Base-by-base conservation (phyloP, 202 grass and related monocot genomes). In the Schoenoplectus tabernaemontani region DNA sequence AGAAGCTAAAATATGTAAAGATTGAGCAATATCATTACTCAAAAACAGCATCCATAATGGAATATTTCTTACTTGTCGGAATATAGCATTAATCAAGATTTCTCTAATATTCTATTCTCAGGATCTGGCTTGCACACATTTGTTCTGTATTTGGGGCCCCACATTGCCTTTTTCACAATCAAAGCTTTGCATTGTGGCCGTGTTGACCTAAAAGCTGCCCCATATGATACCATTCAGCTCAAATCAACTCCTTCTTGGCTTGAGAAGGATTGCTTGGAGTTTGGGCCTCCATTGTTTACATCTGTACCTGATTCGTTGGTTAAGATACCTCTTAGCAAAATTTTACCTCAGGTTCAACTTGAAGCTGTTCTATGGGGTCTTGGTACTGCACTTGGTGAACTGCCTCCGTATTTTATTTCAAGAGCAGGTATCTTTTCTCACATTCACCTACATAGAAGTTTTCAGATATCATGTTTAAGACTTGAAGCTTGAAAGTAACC, bases 111-210 rank as follows among this genome's bases (percentile, higher is more conserved):
- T 75, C 33, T 61, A 56, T 64, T 64, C 20, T 60, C 86, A 94
- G 96, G 96, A 24, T 99, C 88, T 91, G 92, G 92, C 61, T 88
- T 99, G 84, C 96, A 99, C 86, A 99, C 96, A 1, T 99, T 95
- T 76, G 90, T 99, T 62, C 61, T 99, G 83, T 99, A 99, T 83
- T 86, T 99, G 85, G 96, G 90, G 5, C 91, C 91, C 47, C 96
- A 99, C 90, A 84, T 99, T 57, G 96, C 92, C 28, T 85, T 99
- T 75, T 99, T 99, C 79, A 99, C 96, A 41, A 92, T 92, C 79
- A 99, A 99, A 87, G 88, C 96, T 4, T 86, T 93, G 64, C 92
- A 91, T 23, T 99, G 96, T 28, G 85, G 96, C 8, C 87, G 92
- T 71, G 65, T 92, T 84, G 92, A 98, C 87, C 79, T 98, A 44